These are phyloP conservation scores for Pneumocystis carinii DNA, from an alignment of 1,139 yeast genomes.

Conservation along the genomic window DNA sequence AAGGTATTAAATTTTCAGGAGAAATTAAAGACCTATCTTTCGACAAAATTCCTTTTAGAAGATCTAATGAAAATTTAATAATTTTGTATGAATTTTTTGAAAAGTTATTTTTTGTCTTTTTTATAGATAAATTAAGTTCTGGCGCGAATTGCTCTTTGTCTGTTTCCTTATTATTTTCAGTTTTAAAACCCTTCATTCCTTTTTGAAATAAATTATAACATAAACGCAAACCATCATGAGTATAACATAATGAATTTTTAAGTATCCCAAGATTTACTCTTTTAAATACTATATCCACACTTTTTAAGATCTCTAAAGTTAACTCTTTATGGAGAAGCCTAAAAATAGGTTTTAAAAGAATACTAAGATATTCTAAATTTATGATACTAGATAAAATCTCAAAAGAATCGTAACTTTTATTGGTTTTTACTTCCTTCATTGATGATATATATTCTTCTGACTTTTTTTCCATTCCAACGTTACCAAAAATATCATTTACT, in stretches of 20 bases:
- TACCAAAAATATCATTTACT: conserved; percentile 89
- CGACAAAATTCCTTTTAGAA: conserved; percentile 55
- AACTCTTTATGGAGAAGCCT: conserved; percentile 47
- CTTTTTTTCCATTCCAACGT: conserved; percentile 87
- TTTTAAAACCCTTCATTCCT: conserved; percentile 6
- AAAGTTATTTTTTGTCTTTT: conserved; percentile 5
- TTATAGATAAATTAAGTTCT: conserved; percentile 7
- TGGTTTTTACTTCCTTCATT: conserved; percentile 81
- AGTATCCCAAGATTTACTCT: conserved; percentile 65
- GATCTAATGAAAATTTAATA: conserved; percentile 55
- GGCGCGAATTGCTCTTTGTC: conserved; percentile 7
- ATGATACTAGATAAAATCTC: conserved; percentile 60
- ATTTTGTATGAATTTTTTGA: conserved; percentile 10
- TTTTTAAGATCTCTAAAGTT: conserved; percentile 52
- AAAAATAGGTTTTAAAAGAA: conserved; percentile 55
- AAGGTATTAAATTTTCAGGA: conserved; percentile 49
- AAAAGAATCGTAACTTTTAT: conserved; percentile 77
- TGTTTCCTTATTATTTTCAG: conserved; percentile 1
- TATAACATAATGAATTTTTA: conserved; percentile 47
- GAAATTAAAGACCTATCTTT: conserved; percentile 45
- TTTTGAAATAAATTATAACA: conserved; percentile 61
- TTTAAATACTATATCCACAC: conserved; percentile 63
- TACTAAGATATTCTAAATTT: conserved; percentile 43
- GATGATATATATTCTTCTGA: conserved; percentile 78
- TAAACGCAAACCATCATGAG: conserved; percentile 47